Conservation (phyloP, 768 basidiomycete species). For the Cyathus striatus region DNA sequence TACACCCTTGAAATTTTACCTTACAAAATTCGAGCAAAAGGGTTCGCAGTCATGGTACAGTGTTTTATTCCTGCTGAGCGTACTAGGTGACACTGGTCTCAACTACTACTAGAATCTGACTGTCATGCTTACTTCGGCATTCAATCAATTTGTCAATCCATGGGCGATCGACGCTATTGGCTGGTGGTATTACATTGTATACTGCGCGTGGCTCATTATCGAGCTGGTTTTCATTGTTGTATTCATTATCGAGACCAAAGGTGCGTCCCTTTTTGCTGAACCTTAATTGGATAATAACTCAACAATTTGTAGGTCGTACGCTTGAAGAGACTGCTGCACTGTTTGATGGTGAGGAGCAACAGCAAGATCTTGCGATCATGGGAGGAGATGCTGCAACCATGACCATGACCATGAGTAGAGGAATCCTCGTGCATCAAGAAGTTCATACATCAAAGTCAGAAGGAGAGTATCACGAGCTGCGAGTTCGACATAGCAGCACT, state of each 20-base stretch:
- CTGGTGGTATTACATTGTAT: constrained; percentile 59
- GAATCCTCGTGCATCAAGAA: constrained; percentile 5
- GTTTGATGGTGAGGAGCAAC: constrained; percentile 58
- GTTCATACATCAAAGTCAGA: constrained; percentile 10
- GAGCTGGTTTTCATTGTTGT: constrained; percentile 53
- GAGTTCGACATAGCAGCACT: constrained; percentile 2
- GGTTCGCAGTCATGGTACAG: constrained; percentile 69
- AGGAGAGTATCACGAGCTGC: constrained; percentile 8
- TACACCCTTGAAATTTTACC: constrained; percentile 78
- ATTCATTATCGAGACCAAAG: constrained; percentile 62
- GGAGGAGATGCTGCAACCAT: constrained; percentile 44
- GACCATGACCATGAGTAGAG: constrained; percentile 24
- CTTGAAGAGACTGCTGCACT: constrained; percentile 71
- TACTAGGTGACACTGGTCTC: constrained; percentile 1
- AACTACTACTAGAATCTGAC: constrained; percentile 44
- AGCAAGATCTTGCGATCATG: constrained; percentile 36
- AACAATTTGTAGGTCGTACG: constrained; percentile 39
- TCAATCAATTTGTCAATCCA: constrained; percentile 80
- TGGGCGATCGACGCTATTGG: constrained; percentile 57
- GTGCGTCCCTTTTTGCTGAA: constrained; percentile 18
- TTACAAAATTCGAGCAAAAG: constrained; percentile 74
- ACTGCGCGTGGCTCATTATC: constrained; percentile 60
- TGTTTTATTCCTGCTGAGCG: not conserved
- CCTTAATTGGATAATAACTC: not conserved
- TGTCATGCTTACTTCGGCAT: constrained; percentile 61